These are phyloP conservation scores for Globisporangium nodosum DNA, from an alignment of 352 stramenopile genomes.

Conservation along the genomic window DNA sequence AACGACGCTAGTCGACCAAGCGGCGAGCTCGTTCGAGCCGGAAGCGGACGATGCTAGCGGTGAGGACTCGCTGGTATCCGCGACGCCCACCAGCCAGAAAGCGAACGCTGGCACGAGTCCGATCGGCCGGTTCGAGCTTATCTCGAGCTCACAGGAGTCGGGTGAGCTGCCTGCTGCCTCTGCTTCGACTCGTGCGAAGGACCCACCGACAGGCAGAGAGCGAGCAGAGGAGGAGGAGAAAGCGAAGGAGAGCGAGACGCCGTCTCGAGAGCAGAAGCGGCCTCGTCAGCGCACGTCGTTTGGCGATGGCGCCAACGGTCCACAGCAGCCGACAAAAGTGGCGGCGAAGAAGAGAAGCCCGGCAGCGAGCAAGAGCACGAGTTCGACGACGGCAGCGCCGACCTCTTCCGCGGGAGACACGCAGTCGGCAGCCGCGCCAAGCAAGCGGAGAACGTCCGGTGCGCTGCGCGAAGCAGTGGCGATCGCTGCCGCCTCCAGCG, in stretches of 20 bases:
- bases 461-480: conserved; percentile 2
- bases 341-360: not conserved
- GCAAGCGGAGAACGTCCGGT: conserved; percentile 11
- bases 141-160: not conserved
- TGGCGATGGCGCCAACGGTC: not conserved
- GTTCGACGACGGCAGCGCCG: not conserved
- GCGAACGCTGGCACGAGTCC: not conserved
- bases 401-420: not conserved
- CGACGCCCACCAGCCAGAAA: not conserved
- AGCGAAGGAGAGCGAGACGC: conserved; percentile 8
- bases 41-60: not conserved
- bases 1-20: not conserved
- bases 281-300: not conserved
- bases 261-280: not conserved
- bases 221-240: conserved; percentile 1
- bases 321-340: not conserved
- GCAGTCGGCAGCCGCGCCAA: conserved; percentile 3
- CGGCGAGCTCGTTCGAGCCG: not conserved
- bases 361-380: not conserved
- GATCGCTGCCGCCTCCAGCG: not conserved
- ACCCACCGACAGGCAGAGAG: not conserved
- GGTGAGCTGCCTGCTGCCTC: too few relatives aligned
- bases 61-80: not conserved
- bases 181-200: not conserved
- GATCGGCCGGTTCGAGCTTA: not conserved